These are phyloP conservation scores for Nepenthes mirabilis DNA, from an alignment of 148 eudicot species.

Conservation along the genomic window DNA sequence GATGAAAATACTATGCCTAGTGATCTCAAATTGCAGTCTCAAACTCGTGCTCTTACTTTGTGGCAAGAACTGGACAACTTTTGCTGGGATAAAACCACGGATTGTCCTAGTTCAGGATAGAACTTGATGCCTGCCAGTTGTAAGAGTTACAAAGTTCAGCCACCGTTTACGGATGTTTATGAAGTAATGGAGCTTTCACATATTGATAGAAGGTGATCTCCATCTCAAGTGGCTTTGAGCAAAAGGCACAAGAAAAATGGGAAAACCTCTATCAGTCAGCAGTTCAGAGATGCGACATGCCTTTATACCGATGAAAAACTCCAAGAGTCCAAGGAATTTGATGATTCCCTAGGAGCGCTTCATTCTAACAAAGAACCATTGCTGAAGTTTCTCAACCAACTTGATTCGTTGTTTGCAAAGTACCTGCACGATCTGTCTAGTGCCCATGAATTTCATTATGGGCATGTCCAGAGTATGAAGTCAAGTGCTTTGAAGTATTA, in stretches of 20 bases:
- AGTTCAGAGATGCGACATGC: not conserved
- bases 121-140: not conserved
- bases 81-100: no score
- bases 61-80: no score
- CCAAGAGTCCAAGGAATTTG: conserved; percentile 11
- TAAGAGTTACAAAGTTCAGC: not conserved
- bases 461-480: conserved; percentile 25
- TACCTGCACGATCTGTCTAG: conserved; percentile 42
- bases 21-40: no score
- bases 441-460: conserved; percentile 21
- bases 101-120: no score
- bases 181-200: not conserved
- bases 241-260: not conserved
- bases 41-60: no score
- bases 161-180: not conserved
- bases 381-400: conserved; percentile 43
- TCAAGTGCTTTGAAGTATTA: conserved; percentile 24
- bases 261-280: not conserved
- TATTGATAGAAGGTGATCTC: not conserved
- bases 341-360: conserved; percentile 34
- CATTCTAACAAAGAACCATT: conserved; percentile 47
- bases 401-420: conserved; percentile 48
- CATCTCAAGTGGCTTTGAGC: not conserved
- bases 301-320: not conserved
- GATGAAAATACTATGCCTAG: no score